A percentile compares a stretch with the other conserved stretches of the same genome.
phyloP scores from a whole-genome alignment of 345 rosid genomes.

The Alliaria petiolata region DNA sequence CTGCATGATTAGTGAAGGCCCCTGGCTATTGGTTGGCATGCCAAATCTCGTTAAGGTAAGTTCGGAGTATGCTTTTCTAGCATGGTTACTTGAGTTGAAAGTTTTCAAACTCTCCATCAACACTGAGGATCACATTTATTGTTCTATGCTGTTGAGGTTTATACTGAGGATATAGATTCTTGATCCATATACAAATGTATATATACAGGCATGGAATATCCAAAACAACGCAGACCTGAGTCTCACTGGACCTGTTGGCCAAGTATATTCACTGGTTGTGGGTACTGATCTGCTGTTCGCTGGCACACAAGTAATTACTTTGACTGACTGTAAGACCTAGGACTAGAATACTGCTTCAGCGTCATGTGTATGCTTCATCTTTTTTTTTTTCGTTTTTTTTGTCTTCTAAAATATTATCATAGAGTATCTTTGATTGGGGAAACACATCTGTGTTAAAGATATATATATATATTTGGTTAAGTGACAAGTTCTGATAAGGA shows the following conservation, averaged over 20 bases:
- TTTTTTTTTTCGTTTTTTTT: too few species aligned
- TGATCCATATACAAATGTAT: background rate
- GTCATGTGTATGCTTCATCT: background rate
- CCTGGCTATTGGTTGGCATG: conserved; percentile 91
- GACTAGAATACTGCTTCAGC: background rate
- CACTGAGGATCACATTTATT: background rate
- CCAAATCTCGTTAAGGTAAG: conserved; percentile 85
- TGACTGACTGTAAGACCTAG: background rate
- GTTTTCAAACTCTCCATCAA: background rate
- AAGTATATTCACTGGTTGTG: conserved; percentile 82
- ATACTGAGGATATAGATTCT: background rate
- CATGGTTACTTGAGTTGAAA: background rate
- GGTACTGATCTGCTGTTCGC: conserved; percentile 79
- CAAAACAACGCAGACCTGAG: conserved; percentile 59
- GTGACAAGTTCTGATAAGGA: background rate
- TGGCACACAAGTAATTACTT: conserved; percentile 73
- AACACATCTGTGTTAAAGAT: too few species aligned
- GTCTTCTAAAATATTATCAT: background rate
- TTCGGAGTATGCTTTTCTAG: background rate
- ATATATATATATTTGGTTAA: background rate
- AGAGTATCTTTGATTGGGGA: background rate
- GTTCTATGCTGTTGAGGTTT: background rate
- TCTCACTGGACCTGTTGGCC: conserved; percentile 91
- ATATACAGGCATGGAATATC: conserved; percentile 73
- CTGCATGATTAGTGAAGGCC: conserved; percentile 96